A percentile compares a stretch with the other conserved stretches of the same genome.
These are phyloP conservation scores for Deuterostichococcus epilithicus DNA, from an alignment of 139 green algal genomes.

Conservation along the genomic window DNA sequence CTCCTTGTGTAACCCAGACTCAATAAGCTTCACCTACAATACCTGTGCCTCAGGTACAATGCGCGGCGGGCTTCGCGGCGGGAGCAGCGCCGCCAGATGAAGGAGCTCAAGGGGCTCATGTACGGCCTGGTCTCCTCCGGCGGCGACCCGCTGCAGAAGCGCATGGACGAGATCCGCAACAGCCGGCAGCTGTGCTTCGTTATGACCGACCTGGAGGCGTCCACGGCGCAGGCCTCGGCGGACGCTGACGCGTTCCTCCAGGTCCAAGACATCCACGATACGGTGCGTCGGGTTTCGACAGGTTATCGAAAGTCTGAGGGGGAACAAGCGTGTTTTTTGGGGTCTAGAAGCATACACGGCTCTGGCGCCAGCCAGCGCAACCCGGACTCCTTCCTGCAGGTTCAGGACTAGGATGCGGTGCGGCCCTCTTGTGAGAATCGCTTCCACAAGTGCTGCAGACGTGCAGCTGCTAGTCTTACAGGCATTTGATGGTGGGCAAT, in stretches of 20 bases:
- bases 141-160: slow-evolving; percentile 2
- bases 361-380: neutral
- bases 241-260: slow-evolving; percentile 44
- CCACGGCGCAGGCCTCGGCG: slow-evolving; percentile 48
- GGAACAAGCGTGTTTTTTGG: too few relatives aligned
- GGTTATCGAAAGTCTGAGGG: too few relatives aligned
- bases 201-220: slow-evolving; percentile 60
- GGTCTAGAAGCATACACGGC: too few relatives aligned
- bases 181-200: slow-evolving; percentile 57
- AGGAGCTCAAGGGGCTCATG: slow-evolving; percentile 53
- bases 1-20: too few relatives aligned
- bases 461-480: too few relatives aligned
- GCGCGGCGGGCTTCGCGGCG: neutral
- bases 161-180: slow-evolving; percentile 33
- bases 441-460: too few relatives aligned
- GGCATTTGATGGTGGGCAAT: too few relatives aligned
- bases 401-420: neutral
- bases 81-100: slow-evolving; percentile 28
- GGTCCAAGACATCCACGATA: slow-evolving; percentile 75
- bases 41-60: neutral
- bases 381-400: neutral
- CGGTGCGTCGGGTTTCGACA: slow-evolving; percentile 18
- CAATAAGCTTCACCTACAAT: neutral
- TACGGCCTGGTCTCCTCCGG: slow-evolving; percentile 24
- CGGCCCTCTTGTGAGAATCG: neutral